phyloP scores from a whole-genome alignment of 2,329 filamentous ascomycete species.

The Pseudogymnoascus sp. region DNA sequence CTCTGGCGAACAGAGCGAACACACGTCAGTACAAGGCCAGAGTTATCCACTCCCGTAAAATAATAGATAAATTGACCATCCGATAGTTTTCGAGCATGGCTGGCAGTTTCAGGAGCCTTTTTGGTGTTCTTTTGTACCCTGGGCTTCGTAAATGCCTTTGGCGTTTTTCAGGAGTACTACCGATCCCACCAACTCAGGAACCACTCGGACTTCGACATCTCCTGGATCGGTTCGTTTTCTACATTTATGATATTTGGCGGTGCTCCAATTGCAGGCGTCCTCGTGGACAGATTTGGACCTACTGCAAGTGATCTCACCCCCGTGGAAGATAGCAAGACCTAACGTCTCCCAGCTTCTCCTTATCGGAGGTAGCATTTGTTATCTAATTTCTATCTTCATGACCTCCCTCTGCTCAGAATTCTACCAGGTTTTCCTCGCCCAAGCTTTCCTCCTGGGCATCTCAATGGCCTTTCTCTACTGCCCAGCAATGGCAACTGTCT shows the following conservation, averaged over 20 bases:
- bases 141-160: constrained; percentile 30
- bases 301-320: constrained; percentile 11
- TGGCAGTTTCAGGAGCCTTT: constrained; percentile 15
- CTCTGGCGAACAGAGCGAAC: neutral
- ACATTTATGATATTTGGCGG: constrained; percentile 20
- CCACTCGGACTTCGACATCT: constrained; percentile 25
- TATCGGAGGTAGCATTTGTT: neutral
- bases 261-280: constrained; percentile 22
- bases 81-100: constrained; percentile 10
- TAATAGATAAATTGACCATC: neutral
- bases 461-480: constrained; percentile 21
- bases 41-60: neutral
- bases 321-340: neutral
- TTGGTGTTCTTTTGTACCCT: constrained; percentile 25
- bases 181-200: constrained; percentile 13
- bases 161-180: constrained; percentile 30
- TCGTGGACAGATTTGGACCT: constrained; percentile 28
- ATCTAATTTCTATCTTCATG: constrained; percentile 24
- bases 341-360: neutral
- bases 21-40: neutral
- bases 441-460: constrained; percentile 19
- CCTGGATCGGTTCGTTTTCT: constrained; percentile 31
- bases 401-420: constrained; percentile 26
- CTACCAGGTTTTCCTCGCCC: constrained; percentile 28
- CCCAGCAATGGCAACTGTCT: constrained; percentile 18